Base-by-base conservation (phyloP, 106 monocot species). In the Acanthochlamys bracteata region DNA sequence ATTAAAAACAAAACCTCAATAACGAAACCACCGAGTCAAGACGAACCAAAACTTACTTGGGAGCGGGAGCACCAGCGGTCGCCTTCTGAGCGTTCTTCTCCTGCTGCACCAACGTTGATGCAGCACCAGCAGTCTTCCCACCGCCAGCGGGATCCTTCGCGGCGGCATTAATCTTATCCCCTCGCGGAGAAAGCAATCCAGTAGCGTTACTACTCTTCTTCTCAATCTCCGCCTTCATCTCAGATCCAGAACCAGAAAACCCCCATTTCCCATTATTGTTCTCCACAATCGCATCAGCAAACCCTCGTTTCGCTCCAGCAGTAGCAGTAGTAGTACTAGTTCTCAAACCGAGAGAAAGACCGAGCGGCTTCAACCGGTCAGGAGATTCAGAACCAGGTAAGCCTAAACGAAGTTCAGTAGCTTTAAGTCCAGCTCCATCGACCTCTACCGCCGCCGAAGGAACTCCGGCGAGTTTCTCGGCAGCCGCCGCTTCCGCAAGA, bases 351-450 rank as follows among this genome's bases (percentile, higher is more conserved):
- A 88, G 83, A 22, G 77, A 75, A n/a, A 75, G 61, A 0, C 73
- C 71, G 0, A 59, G 40, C 52, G 27, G 60, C 52, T 26, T 65
- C n/a, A 43, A 64, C 60, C 72, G 59, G 26, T 83, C 84, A 4
- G 86, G 79, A 24, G 81, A 84, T 59, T 74, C 71, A 10, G 84
- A 92, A 11, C 91, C 91, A 0, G 91, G 91, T 7, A 80, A 79
- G 0, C 87, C 92, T 15, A 92, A 82, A 15, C 92, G 69, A 65
- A 92, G 84, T 87, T 92, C 86, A 20, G 87, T 92, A 74, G 76
- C 79, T 60, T 76, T 84, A 15, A 84, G 79, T 47, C 43, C 43
- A 20, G 20, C 58, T 49, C 56, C 53, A 11, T 57, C 61, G 22
- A 13, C 69, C 40, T 56, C 63, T 26, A 17, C 72, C 20, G 13